Evolutionary conservation across 495 filamentous ascomycete genomes (phyloP).

Genomic region (Neurospora tetraspora): DNA sequence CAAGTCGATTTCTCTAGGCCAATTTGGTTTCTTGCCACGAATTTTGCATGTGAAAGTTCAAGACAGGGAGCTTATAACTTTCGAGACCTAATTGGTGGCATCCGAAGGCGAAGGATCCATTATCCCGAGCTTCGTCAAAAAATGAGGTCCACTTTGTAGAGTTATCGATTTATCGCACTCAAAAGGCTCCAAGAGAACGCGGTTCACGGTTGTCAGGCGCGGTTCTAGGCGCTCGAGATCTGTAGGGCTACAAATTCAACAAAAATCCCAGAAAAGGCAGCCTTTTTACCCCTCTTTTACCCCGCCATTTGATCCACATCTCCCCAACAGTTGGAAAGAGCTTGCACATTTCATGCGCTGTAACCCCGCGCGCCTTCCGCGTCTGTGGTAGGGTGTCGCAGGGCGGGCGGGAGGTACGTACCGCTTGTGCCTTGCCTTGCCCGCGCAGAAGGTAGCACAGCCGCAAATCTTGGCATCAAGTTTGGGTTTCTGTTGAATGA

Average conservation of each 20-base stretch:
- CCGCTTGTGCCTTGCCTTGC: neutral
- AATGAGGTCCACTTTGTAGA: neutral
- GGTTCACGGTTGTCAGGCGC: neutral
- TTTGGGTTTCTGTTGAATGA: neutral
- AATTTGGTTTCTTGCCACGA: neutral
- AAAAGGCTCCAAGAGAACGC: neutral
- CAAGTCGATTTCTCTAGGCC: neutral
- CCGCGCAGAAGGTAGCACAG: neutral
- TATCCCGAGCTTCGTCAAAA: neutral
- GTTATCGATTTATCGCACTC: neutral
- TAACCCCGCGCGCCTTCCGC: neutral
- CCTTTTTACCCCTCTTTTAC: constrained; percentile 2
- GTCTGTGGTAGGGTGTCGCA: neutral
- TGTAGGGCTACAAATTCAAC: constrained; percentile 1
- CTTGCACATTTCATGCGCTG: constrained; percentile 10
- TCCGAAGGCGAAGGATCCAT: neutral
- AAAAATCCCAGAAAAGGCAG: neutral
- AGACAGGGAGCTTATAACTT: neutral
- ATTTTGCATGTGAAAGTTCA: neutral
- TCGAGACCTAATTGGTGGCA: neutral
- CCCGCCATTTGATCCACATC: constrained; percentile 5
- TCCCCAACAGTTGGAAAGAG: constrained; percentile 13
- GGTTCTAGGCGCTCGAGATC: neutral
- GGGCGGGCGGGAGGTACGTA: neutral
- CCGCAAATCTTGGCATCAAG: neutral